Base-by-base conservation (phyloP, 495 filamentous ascomycete species). In the Choiromyces venosus region DNA sequence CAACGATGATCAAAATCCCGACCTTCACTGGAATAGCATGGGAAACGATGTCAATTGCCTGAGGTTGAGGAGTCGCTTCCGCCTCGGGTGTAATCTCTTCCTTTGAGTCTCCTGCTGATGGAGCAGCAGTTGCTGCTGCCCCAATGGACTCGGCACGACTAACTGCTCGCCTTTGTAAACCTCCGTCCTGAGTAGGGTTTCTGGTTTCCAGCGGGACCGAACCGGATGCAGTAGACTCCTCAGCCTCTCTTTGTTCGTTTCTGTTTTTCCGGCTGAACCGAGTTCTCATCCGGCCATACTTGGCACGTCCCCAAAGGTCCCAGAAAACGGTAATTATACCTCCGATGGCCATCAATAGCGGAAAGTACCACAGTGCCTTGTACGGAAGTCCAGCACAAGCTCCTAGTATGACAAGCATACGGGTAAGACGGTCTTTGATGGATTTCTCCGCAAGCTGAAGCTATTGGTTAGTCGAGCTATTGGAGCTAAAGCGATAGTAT, bases 311-410 rank as follows among this genome's bases (percentile, higher is more conserved):
- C 87, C 85, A 83, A 68, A 86, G 81, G 82, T 94, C 92, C 84
- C 88, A 91, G 10, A 87, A 52, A 0, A 89, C 80, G 0, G 89
- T 89, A 0, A 83, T 82, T 19, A 86, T 4, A 39, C 89, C 83
- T 0, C 88, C 91, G 1, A 82, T 38, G 16, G 89, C 70, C 86
- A 94, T 90, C 12, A 96, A 77, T 1, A 91, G 80, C 0, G 92
- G 92, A 74, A 93, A 94, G 78, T 93, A 96, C 92, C 91, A 96
- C 0, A 94, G 82, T 0, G 91, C 88, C 71, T 88, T 93, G 74
- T 94, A 93, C 61, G 90, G 85, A 81, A 94, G 82, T 8, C 91
- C 92, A 0, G 89, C 90, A 4, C 86, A 84, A 33, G 84, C 92
- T 21, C 87, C 87, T n/a, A 92, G 78, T 70, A 92, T 88, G 1